These are phyloP conservation scores for Erysiphe pisi DNA, from an alignment of 2,329 filamentous ascomycete species.

Conservation along the genomic window DNA sequence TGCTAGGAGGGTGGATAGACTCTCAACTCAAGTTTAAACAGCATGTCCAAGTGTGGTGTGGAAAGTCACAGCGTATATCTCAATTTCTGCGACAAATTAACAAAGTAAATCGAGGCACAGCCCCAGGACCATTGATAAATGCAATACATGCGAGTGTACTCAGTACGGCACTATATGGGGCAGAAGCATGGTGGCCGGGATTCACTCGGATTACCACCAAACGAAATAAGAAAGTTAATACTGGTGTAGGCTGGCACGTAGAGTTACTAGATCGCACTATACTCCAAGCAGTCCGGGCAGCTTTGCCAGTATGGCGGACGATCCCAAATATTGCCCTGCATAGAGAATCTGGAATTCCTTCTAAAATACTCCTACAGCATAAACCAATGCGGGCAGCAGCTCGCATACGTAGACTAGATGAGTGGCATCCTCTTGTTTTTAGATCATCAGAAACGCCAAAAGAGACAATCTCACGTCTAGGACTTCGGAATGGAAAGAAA, in stretches of 20 bases:
- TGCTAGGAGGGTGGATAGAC: background rate
- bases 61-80: background rate
- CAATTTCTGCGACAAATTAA: background rate
- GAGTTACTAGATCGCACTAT: background rate
- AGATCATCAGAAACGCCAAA: background rate
- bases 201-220: background rate
- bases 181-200: background rate
- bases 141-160: background rate
- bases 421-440: background rate
- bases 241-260: background rate
- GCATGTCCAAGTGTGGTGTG: background rate
- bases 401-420: background rate
- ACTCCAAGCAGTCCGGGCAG: background rate
- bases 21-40: background rate
- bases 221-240: background rate
- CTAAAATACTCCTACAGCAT: background rate
- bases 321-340: background rate
- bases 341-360: background rate
- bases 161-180: background rate
- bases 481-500: background rate
- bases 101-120: background rate
- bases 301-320: background rate
- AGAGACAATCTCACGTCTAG: background rate
- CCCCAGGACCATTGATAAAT: background rate
- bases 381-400: background rate